Evolutionary conservation across 2,329 filamentous ascomycete genomes (phyloP), one percentile per base, ranked within the genome.

Genomic region (Phialemonium atrogriseum): DNA sequence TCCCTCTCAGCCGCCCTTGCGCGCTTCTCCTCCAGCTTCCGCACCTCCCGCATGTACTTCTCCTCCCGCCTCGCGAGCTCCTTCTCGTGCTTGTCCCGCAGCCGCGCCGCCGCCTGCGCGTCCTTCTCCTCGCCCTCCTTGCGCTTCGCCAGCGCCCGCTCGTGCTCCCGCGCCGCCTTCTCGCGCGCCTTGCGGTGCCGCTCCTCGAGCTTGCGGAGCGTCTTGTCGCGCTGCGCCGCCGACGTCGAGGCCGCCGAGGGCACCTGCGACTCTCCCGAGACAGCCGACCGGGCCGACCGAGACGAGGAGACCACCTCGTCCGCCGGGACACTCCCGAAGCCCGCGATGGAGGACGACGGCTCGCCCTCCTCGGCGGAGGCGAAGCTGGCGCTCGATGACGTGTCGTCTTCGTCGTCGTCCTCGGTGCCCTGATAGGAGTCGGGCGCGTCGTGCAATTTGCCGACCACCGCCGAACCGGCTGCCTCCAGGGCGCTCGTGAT

Each of bases 21-120:
- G 27, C 56, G 58, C 16, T 64, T 55, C 27, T 68, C 66, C 35
- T 69, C 66, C 1, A 68, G 68, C 52, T 79, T 81, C 43, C 61
- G 64, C 37, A 74, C 64, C 46, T 86, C 81, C 35, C 67, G 69
- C 36, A 65, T 62, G 28, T 73, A 72, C 56, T 75, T 76, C 41
- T 75, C 68, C 42, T 80, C 73, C 32, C 79, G 73, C 48, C 80
- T 83, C 25, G 72, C 70, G 0, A 78, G 51, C 41, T 81, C 76
- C 28, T 61, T 64, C 27, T 75, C 69, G 50, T 83, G 75, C 47
- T 73, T 78, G 48, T 80, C 74, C 18, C 70, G 67, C 7, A 76
- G 62, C 50, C 76, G 80, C 18, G 68, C 63, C 5, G 75, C 40
- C 2, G 64, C 60, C 2, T 60, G 53, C 30, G 59, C 61, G 27